These are phyloP conservation scores for Bretschneidera sinensis DNA, from an alignment of 345 rosid species.

Conservation along the genomic window DNA sequence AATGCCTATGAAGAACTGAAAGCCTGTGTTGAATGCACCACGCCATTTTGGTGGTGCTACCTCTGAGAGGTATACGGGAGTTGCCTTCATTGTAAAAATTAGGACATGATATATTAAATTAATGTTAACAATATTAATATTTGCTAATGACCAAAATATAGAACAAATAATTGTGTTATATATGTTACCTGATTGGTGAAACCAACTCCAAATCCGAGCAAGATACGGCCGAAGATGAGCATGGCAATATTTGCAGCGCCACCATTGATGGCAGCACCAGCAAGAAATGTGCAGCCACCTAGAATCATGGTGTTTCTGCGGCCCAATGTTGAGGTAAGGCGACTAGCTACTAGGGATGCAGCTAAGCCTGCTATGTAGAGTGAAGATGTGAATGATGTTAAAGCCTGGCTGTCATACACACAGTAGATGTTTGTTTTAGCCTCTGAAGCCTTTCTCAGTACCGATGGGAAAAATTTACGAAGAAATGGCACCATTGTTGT, in stretches of 20 bases:
- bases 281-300: constrained; percentile 70
- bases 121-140: too few relatives aligned
- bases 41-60: constrained; percentile 88
- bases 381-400: constrained; percentile 77
- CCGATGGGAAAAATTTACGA: constrained; percentile 65
- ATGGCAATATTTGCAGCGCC: constrained; percentile 57
- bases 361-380: constrained; percentile 68
- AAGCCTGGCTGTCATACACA: constrained; percentile 50
- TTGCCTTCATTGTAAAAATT: constrained; percentile 38
- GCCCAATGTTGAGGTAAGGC: constrained; percentile 46
- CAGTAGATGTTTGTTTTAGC: constrained; percentile 62
- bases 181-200: constrained; percentile 82
- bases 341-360: constrained; percentile 69
- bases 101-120: not conserved
- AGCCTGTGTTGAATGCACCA: constrained; percentile 77
- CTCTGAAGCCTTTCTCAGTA: constrained; percentile 41
- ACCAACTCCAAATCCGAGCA: constrained; percentile 90
- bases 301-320: constrained; percentile 64
- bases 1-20: constrained; percentile 66
- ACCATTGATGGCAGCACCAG: constrained; percentile 69
- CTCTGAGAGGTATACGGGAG: constrained; percentile 81
- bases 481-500: constrained; percentile 87
- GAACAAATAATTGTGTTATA: too few relatives aligned
- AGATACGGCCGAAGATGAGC: constrained; percentile 79
- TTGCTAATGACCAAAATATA: too few relatives aligned